Percentiles rank a stretch among this genome's conserved stretches.
phyloP scores from a whole-genome alignment of 2,329 filamentous ascomycete genomes.

The Didymella pinodella region DNA sequence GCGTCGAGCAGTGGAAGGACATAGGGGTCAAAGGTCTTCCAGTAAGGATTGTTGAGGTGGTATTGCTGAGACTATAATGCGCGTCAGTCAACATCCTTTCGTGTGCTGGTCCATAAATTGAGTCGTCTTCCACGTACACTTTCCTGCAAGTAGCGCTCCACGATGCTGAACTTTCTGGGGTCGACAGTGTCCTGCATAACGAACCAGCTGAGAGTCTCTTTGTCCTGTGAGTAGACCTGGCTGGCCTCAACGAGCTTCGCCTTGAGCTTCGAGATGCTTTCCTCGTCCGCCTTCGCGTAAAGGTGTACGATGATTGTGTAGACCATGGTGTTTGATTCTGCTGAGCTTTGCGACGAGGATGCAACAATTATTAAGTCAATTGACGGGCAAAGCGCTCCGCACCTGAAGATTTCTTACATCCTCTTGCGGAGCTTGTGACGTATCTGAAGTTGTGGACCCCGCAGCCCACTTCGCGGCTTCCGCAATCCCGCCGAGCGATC shows the following conservation, averaged over 20 bases:
- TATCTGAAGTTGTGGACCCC: constrained; percentile 22
- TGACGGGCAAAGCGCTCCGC: not conserved
- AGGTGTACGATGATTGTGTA: constrained; percentile 75
- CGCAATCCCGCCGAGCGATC: constrained; percentile 17
- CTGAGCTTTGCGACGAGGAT: not conserved
- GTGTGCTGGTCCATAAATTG: not conserved
- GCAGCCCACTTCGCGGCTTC: constrained; percentile 22
- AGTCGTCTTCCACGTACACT: constrained; percentile 50
- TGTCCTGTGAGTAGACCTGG: constrained; percentile 74
- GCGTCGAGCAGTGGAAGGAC: constrained; percentile 72
- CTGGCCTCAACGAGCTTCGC: constrained; percentile 79
- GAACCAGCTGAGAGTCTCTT: constrained; percentile 72
- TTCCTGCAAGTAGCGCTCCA: constrained; percentile 76
- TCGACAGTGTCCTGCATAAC: constrained; percentile 79
- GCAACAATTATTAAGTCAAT: not conserved
- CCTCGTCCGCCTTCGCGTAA: constrained; percentile 71
- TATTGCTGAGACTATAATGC: constrained; percentile 50
- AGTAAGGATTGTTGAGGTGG: constrained; percentile 70
- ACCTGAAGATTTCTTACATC: constrained; percentile 15
- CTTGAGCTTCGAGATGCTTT: constrained; percentile 70
- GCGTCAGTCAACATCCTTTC: not conserved
- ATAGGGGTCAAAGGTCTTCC: constrained; percentile 79
- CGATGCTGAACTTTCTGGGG: constrained; percentile 74
- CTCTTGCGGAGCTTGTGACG: constrained; percentile 17
- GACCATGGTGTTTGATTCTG: constrained; percentile 59